A percentile compares a stretch with the other conserved stretches of the same genome.
phyloP scores from a whole-genome alignment of 2,329 filamentous ascomycete species.

The Endothia cerciana region DNA sequence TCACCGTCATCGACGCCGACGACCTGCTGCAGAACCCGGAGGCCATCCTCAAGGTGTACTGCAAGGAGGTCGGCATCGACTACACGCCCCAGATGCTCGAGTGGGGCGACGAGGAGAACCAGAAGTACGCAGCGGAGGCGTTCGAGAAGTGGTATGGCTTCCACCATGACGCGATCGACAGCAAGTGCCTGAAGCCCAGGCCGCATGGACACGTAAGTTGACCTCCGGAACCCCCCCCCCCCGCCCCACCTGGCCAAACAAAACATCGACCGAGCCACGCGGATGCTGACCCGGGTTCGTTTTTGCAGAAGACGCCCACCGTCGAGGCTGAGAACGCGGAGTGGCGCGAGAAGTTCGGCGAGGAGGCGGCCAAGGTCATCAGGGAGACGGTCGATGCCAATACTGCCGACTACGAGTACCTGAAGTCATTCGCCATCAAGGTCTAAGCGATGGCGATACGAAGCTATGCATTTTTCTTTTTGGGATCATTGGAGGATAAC shows the following conservation, averaged over 20 bases:
- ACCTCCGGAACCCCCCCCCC: not conserved
- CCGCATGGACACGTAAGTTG: constrained; percentile 62
- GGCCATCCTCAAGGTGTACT: constrained; percentile 77
- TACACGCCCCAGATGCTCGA: constrained; percentile 79
- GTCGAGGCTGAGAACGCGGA: constrained; percentile 70
- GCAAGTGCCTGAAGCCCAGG: constrained; percentile 73
- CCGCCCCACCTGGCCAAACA: no score
- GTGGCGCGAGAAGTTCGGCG: constrained; percentile 76
- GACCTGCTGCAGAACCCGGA: constrained; percentile 87
- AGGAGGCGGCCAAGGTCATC: constrained; percentile 71
- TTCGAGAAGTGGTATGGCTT: constrained; percentile 99
- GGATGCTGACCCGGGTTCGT: constrained; percentile 14
- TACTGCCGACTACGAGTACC: constrained; percentile 75
- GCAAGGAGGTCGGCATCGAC: constrained; percentile 76
- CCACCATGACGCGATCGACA: constrained; percentile 91
- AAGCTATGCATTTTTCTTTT: constrained; percentile 28
- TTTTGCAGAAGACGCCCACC: constrained; percentile 59
- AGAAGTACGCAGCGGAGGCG: constrained; percentile 67
- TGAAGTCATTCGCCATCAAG: constrained; percentile 76
- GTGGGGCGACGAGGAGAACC: constrained; percentile 79
- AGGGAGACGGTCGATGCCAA: constrained; percentile 73
- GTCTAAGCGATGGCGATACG: constrained; percentile 42
- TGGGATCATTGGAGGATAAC: not conserved
- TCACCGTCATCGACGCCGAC: constrained; percentile 91
- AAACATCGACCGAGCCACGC: not conserved